phyloP scores from a whole-genome alignment of 257 asterid genomes.

The Rauvolfia tetraphylla region DNA sequence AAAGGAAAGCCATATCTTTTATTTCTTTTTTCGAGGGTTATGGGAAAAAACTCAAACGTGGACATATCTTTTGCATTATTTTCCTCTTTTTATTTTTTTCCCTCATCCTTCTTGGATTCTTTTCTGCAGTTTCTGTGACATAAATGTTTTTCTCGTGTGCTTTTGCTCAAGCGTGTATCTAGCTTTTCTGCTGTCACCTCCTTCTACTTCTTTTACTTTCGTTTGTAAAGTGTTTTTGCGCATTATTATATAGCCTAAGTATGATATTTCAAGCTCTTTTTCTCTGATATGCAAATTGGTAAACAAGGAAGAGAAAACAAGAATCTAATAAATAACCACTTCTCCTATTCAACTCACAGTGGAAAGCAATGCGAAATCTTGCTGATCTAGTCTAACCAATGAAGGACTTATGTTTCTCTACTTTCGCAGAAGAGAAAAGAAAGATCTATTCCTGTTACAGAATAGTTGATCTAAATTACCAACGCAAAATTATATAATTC shows the following conservation, averaged over 20 bases:
- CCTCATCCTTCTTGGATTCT: neutral
- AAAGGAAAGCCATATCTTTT: neutral
- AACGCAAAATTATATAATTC: neutral
- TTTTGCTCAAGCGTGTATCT: neutral
- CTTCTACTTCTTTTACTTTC: neutral
- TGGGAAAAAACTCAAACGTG: neutral
- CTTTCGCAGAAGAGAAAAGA: neutral
- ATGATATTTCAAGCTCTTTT: neutral
- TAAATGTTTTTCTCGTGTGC: neutral
- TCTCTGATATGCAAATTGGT: neutral
- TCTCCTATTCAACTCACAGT: neutral
- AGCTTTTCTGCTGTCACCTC: neutral
- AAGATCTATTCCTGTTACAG: neutral
- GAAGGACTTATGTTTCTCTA: neutral
- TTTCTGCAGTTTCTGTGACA: neutral
- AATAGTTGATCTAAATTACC: neutral
- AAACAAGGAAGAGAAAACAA: neutral
- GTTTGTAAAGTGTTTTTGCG: neutral
- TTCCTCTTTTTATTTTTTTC: neutral
- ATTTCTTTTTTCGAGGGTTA: neutral
- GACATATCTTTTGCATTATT: neutral
- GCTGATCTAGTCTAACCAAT: neutral
- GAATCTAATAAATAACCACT: neutral
- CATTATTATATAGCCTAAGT: neutral
- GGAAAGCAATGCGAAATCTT: neutral